Evolutionary conservation across 768 basidiomycete species (phyloP), one percentile per base, ranked within the genome.

Genomic region (Boletus insuetus): DNA sequence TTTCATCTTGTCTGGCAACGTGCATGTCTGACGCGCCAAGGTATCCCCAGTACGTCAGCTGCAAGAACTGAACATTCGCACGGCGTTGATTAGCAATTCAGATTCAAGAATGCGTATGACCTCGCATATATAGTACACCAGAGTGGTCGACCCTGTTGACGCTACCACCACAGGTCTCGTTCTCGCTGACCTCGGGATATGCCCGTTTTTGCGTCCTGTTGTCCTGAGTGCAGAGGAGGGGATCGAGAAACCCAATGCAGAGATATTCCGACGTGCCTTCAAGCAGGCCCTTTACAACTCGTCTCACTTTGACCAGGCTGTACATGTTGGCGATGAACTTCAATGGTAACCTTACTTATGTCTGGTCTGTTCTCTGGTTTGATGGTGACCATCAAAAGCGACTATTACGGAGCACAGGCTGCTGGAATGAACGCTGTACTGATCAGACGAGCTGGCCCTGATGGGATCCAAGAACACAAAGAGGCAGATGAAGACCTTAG

Each of bases 251-350:
- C 90, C 90, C 0, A 71, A 79, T 2, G 60, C 62, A 16, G 74
- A 79, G 47, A 83, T 92, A 42, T 93, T 87, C 68, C 56, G 64
- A 35, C 75, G 76, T 5, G 76, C 79, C 6, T 63, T 74, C 35
- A 70, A 46, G 19, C 45, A 47, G n/a, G 55, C 54, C 10, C 22
- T 51, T 4, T 50, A 44, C 16, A 20, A 37, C 20, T 11, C 38
- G 13, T 16, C 32, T 5, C 46, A 37, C 39, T 31, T 51, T 7
- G 49, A 63, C 35, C 75, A 87, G 61, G 79, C 78, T 35, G 63
- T 91, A 19, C 90, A 93, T 59, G 79, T 92, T 39, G 91, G 91
- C 1, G 90, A 93, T 64, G 89, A 91, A 58, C 65, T 89, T 31
- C 65, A 76, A 46, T 78, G 80, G 90, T 89, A 60, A 58, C 80